Base-by-base conservation (phyloP, 164 flowering plant genomes). In the Nymphaea colorata region DNA sequence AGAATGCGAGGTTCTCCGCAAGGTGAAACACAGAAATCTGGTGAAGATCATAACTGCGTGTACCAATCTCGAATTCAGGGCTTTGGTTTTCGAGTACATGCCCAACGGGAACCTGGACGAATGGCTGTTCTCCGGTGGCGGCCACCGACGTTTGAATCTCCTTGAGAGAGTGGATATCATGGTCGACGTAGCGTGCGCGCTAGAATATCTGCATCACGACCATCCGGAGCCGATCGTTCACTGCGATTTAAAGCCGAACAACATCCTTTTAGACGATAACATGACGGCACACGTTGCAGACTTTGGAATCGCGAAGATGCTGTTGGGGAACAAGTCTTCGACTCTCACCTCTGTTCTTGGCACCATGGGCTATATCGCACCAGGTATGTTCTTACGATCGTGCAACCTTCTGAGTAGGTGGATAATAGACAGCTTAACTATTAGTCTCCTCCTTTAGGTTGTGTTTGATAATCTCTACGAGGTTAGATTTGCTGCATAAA, bases 331-430 rank as follows among this genome's bases (percentile, higher is more conserved):
- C 14, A 67, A 57, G 11, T 59, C 68, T 41, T 12, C 67, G 3
- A 57, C 73, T 41, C 12, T 15, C 6, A 67, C 62, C 14, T 66
- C 69, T 61, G 62, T 72, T 8, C 36, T 70, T 59, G 81, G 81
- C 42, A 64, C 79, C 41, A 71, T 78, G 15, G 78, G 81, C 57
- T 78, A 76, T 70, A 73, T 76, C n/a, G 75, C 81, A 6, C 81
- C 79, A 73, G 81, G 78, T 78, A 74, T 25, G 36, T 25, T 25
- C 36, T 25, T 25, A 1, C 36, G 1, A 25, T 25, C 36, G 0
- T 25, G 36, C 36, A 25, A 25, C 36, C 36, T 25, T 25, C 36
- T 25, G 36, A 25, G 36, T 25, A 0, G 36, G 36, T 25, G 36
- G 36, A 25, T 25, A 25, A 25, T n/a, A n/a, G n/a, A n/a, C n/a